phyloP scores from a whole-genome alignment of 768 basidiomycete genomes.

The Phlebiopsis gigantea region DNA sequence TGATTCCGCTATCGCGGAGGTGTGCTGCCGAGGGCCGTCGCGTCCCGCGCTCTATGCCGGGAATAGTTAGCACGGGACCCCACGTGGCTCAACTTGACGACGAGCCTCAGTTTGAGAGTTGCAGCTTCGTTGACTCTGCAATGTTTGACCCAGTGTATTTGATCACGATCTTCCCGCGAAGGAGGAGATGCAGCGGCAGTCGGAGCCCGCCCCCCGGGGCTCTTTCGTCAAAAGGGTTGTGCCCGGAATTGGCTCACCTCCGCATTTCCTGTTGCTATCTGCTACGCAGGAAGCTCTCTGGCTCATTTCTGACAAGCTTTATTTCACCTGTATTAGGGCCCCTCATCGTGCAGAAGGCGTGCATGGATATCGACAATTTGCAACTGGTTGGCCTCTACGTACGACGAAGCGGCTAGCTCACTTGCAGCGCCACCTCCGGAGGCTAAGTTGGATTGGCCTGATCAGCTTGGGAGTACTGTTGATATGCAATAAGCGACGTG shows the following conservation, averaged over 20 bases:
- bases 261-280: neutral
- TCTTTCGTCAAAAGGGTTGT: neutral
- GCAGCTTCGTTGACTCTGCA: neutral
- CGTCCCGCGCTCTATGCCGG: neutral
- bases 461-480: slow-evolving; percentile 9
- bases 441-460: slow-evolving; percentile 7
- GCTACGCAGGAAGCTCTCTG: neutral
- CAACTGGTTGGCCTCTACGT: neutral
- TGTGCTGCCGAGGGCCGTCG: neutral
- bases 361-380: neutral
- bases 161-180: slow-evolving; percentile 11
- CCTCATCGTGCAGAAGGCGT: neutral
- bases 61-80: neutral
- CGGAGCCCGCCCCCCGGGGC: neutral
- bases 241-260: neutral
- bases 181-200: neutral
- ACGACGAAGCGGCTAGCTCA: neutral
- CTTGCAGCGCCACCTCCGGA: slow-evolving; percentile 8
- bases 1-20: neutral
- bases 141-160: neutral
- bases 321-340: neutral
- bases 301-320: neutral
- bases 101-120: neutral
- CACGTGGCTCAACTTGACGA: neutral
- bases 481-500: slow-evolving; percentile 11